Evolutionary conservation across 129 eudicot genomes (phyloP).

Genomic region (Kitagawia praeruptora): DNA sequence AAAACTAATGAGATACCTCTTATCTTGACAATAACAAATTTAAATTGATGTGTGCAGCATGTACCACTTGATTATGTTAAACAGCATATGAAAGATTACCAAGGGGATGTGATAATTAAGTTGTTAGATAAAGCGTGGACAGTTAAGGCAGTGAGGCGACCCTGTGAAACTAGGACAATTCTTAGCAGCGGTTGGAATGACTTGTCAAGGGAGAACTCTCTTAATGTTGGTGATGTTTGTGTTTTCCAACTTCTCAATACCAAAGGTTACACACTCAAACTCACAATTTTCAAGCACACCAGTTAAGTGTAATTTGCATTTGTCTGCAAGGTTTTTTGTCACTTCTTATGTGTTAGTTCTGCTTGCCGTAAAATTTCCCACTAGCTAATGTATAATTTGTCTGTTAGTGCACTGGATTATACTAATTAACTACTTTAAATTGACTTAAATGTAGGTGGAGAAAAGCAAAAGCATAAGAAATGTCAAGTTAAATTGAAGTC

Average conservation of each 20-base stretch:
- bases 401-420: background rate
- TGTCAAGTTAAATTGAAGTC: background rate
- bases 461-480: background rate
- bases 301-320: background rate
- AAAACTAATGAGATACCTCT: no score
- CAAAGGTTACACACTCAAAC: background rate
- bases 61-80: background rate
- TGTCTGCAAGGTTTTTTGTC: no score
- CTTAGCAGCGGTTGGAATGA: background rate
- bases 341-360: background rate
- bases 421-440: background rate
- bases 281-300: background rate
- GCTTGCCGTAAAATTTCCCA: background rate
- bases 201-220: background rate
- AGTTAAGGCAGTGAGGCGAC: background rate
- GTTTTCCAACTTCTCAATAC: background rate
- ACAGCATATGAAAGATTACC: background rate
- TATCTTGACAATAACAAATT: background rate
- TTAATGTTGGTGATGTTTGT: background rate
- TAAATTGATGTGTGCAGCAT: background rate
- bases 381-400: background rate
- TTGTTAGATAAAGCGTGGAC: background rate
- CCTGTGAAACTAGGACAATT: background rate
- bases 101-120: background rate
- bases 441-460: background rate